Conservation (phyloP, 2,329 filamentous ascomycete genomes). For the Alternaria sp. region DNA sequence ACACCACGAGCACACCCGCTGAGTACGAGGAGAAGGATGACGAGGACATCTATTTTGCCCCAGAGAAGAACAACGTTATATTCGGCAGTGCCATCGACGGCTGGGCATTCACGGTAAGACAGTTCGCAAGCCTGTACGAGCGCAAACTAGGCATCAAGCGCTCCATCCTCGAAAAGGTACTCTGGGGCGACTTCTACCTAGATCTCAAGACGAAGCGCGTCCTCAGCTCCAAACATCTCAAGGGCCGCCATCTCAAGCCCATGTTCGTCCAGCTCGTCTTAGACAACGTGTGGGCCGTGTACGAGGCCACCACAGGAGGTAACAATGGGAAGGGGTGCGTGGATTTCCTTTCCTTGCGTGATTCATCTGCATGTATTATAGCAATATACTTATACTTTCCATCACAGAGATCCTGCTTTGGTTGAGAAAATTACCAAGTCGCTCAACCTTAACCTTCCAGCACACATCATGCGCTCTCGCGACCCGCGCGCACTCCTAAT, state of each 20-base stretch:
- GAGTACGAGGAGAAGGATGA: constrained; percentile 91
- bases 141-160: constrained; percentile 97
- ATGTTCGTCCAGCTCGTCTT: constrained; percentile 98
- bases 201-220: constrained; percentile 98
- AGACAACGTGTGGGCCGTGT: constrained; percentile 95
- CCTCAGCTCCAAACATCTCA: constrained; percentile 87
- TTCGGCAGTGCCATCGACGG: constrained; percentile 97
- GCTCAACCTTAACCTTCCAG: constrained; percentile 80
- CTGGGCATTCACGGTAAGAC: constrained; percentile 97
- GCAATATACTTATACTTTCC: constrained; percentile 53
- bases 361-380: constrained; percentile 44
- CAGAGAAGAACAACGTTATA: constrained; percentile 98
- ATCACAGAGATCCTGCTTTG: constrained; percentile 72
- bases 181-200: constrained; percentile 97
- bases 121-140: constrained; percentile 93
- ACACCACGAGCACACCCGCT: constrained; percentile 59
- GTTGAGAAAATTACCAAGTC: constrained; percentile 96
- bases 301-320: constrained; percentile 85
- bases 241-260: constrained; percentile 88
- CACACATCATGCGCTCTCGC: constrained; percentile 83
- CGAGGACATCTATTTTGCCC: constrained; percentile 96
- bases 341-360: constrained; percentile 51
- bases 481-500: constrained; percentile 86
- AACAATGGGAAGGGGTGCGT: constrained; percentile 80
- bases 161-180: constrained; percentile 84